A percentile compares a stretch with the other conserved stretches of the same genome.
Conservation (phyloP, 345 rosid species). For the Brassica incana region DNA sequence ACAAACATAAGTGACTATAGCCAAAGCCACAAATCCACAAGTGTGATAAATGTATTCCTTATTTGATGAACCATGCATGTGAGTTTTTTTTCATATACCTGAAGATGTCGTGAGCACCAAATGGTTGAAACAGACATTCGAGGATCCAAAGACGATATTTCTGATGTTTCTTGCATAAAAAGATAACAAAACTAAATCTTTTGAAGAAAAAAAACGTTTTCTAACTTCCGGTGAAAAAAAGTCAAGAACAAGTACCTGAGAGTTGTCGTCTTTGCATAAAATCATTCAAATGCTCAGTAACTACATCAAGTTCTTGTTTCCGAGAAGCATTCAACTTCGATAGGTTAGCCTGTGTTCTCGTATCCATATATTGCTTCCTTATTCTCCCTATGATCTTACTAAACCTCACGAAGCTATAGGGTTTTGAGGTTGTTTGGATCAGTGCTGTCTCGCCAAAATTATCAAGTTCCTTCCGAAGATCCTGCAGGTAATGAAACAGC, state of each 20-base stretch:
- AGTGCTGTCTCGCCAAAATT: conserved; percentile 36
- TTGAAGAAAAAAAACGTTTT: background rate
- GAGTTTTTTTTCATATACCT: conserved; percentile 37
- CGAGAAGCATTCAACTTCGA: conserved; percentile 48
- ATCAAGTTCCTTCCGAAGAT: conserved; percentile 53
- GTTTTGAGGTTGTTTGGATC: conserved; percentile 44
- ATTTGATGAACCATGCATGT: conserved; percentile 1
- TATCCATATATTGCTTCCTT: conserved; percentile 56
- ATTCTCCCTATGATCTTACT: conserved; percentile 52
- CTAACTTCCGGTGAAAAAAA: background rate
- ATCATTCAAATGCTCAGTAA: conserved; percentile 44
- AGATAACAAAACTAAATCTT: background rate
- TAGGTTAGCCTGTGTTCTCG: conserved; percentile 61
- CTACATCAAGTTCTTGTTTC: conserved; percentile 39
- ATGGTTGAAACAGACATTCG: conserved; percentile 28
- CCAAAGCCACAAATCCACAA: background rate
- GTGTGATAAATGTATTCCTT: conserved; percentile 2
- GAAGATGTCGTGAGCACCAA: conserved; percentile 53
- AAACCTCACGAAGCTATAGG: conserved; percentile 55
- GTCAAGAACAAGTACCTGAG: conserved; percentile 33
- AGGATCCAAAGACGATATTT: conserved; percentile 19
- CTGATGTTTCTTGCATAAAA: conserved; percentile 36
- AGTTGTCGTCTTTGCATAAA: conserved; percentile 43
- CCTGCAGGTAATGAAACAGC: conserved; percentile 58
- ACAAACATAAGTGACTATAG: background rate